phyloP scores from a whole-genome alignment of 208 protist genomes.

The Leishmania lainsoni region DNA sequence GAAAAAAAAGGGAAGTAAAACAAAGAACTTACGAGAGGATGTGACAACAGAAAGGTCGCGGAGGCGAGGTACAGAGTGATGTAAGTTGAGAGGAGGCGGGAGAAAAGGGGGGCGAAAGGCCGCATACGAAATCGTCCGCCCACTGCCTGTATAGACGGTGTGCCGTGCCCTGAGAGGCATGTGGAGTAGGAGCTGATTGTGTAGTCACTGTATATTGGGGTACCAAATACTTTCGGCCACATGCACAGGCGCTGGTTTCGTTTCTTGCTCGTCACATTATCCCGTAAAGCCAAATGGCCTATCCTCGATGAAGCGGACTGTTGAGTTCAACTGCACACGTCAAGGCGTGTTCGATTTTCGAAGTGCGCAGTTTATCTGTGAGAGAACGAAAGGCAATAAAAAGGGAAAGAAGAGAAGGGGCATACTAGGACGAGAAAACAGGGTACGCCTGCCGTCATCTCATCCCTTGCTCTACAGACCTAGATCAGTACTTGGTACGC shows the following conservation, averaged over 20 bases:
- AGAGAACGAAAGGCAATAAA: neutral
- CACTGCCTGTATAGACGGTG: neutral
- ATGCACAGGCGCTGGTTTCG: neutral
- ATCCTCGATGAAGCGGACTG: neutral
- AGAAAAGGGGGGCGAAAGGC: neutral
- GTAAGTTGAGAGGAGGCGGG: neutral
- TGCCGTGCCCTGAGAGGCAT: neutral
- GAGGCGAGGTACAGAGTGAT: neutral
- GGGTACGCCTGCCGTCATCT: neutral
- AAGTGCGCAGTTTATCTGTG: neutral
- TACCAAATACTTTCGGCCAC: neutral
- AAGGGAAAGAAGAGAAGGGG: neutral
- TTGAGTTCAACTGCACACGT: neutral
- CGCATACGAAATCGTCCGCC: neutral
- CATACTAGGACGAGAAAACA: neutral
- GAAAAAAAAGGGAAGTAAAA: neutral
- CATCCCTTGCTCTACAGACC: neutral
- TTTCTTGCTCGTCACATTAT: neutral
- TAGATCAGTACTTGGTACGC: slow-evolving; percentile 79
- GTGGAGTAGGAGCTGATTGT: too few relatives aligned
- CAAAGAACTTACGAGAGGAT: neutral
- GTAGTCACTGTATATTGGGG: neutral
- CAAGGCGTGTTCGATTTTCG: neutral
- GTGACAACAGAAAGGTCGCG: neutral
- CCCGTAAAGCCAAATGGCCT: neutral